Conservation (phyloP, 352 stramenopile species). For the Phytophthora boehmeriae region DNA sequence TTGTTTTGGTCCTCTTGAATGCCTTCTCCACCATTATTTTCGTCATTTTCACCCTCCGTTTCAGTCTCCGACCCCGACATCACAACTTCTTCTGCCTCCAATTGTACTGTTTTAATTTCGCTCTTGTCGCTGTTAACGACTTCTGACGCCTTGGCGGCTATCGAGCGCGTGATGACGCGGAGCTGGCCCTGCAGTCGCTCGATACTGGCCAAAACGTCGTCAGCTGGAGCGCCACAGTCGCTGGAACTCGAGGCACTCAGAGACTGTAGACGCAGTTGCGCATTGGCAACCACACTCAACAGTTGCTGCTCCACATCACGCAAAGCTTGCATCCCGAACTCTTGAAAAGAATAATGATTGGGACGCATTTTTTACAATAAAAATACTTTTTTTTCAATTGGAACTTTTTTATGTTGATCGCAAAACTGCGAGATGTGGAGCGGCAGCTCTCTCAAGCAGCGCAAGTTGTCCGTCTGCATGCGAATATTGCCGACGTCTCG, state of each 20-base stretch:
- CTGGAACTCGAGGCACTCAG: not conserved
- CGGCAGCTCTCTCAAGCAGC: no score
- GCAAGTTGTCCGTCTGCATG: no score
- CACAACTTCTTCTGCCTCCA: not conserved
- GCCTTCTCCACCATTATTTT: not conserved
- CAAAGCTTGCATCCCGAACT: not conserved
- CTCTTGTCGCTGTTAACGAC: not conserved
- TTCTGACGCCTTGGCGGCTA: not conserved
- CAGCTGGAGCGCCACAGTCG: not conserved
- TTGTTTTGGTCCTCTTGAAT: slow-evolving; percentile 4
- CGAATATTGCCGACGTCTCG: not conserved
- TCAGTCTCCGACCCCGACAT: slow-evolving; percentile 4
- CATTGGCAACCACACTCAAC: not conserved
- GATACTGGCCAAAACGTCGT: not conserved
- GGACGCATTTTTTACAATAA: no score
- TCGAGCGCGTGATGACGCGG: not conserved
- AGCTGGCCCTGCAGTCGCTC: not conserved
- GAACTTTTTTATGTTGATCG: no score
- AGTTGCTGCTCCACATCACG: not conserved
- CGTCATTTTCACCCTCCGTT: slow-evolving; percentile 10
- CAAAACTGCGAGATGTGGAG: no score
- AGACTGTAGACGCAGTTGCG: not conserved
- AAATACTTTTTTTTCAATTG: no score
- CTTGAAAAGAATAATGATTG: no score
- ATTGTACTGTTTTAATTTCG: not conserved